These are phyloP conservation scores for Trametes sanguinea DNA, from an alignment of 768 basidiomycete genomes.

Conservation along the genomic window DNA sequence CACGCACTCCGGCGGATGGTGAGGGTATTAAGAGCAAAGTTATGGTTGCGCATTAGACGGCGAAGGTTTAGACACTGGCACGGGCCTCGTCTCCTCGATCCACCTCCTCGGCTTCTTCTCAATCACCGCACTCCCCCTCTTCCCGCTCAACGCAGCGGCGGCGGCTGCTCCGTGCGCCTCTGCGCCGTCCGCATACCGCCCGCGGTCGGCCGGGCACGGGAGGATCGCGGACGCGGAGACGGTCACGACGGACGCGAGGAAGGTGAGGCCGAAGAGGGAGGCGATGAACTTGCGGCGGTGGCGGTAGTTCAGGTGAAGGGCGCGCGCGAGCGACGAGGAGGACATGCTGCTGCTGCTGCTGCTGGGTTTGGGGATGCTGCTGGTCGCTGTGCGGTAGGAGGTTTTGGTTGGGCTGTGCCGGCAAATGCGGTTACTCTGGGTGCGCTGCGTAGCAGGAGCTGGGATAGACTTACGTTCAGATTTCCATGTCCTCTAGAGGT, in stretches of 20 bases:
- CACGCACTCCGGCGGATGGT: too few relatives aligned
- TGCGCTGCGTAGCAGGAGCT: too few relatives aligned
- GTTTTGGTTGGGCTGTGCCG: slow-evolving; percentile 5
- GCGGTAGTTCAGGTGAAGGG: slow-evolving; percentile 53
- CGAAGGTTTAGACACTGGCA: slow-evolving; percentile 22
- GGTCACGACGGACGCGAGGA: slow-evolving; percentile 74
- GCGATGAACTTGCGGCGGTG: slow-evolving; percentile 75
- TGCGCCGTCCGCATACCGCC: slow-evolving; percentile 57
- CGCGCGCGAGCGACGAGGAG: slow-evolving; percentile 46
- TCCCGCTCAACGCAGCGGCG: slow-evolving; percentile 24
- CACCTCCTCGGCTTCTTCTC: slow-evolving; percentile 72
- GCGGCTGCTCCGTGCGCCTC: slow-evolving; percentile 37
- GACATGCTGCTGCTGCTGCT: slow-evolving; percentile 44
- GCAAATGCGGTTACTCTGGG: not conserved
- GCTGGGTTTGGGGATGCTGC: not conserved
- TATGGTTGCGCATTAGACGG: slow-evolving; percentile 15
- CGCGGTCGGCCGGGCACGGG: slow-evolving; percentile 74
- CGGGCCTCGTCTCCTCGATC: slow-evolving; percentile 69
- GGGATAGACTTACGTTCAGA: slow-evolving; percentile 10
- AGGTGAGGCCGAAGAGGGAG: slow-evolving; percentile 78
- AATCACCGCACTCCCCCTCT: slow-evolving; percentile 39
- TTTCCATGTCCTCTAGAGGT: slow-evolving; percentile 14
- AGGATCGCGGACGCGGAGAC: slow-evolving; percentile 79
- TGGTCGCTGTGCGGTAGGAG: not conserved
- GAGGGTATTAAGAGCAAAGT: slow-evolving; percentile 2